Evolutionary conservation across 2,329 filamentous ascomycete genomes (phyloP).

Genomic region (Truncatella angustata): DNA sequence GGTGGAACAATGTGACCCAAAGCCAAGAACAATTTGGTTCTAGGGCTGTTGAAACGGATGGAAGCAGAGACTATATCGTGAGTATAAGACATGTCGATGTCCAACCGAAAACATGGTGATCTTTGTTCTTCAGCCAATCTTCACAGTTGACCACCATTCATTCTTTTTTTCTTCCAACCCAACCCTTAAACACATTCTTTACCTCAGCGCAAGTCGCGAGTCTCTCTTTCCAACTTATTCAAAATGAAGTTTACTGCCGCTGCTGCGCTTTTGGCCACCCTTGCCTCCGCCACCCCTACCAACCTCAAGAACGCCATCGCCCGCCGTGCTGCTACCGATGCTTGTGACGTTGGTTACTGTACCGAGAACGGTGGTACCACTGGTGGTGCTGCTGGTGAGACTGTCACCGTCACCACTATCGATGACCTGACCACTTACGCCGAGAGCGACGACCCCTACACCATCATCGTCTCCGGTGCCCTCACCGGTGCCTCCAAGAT

Average conservation of each 20-base stretch:
- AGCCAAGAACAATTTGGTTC: not conserved
- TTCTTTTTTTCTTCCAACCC: conserved; percentile 5
- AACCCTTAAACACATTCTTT: not conserved
- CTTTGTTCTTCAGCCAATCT: conserved; percentile 1
- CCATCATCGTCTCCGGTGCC: conserved; percentile 44
- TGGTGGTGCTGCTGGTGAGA: conserved; percentile 53
- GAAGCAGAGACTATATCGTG: not conserved
- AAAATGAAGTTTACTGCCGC: conserved; percentile 23
- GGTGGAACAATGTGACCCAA: conserved; percentile 5
- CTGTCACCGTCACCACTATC: conserved; percentile 52
- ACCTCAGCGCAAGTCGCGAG: conserved; percentile 8
- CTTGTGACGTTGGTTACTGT: conserved; percentile 19
- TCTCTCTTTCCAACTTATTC: conserved; percentile 1
- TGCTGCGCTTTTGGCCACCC: conserved; percentile 15
- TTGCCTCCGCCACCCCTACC: conserved; percentile 19
- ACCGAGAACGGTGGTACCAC: conserved; percentile 37
- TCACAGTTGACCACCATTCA: conserved; percentile 8
- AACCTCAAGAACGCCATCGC: conserved; percentile 16
- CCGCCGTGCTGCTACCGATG: conserved; percentile 21
- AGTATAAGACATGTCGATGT: not conserved
- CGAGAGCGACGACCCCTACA: conserved; percentile 39
- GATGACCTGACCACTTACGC: conserved; percentile 49
- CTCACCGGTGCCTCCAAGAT: conserved; percentile 43
- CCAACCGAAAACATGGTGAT: not conserved
- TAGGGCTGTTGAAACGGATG: not conserved